A percentile compares a stretch with the other conserved stretches of the same genome.
Conservation (phyloP, 768 basidiomycete genomes). For the Neoboletus magnificus region DNA sequence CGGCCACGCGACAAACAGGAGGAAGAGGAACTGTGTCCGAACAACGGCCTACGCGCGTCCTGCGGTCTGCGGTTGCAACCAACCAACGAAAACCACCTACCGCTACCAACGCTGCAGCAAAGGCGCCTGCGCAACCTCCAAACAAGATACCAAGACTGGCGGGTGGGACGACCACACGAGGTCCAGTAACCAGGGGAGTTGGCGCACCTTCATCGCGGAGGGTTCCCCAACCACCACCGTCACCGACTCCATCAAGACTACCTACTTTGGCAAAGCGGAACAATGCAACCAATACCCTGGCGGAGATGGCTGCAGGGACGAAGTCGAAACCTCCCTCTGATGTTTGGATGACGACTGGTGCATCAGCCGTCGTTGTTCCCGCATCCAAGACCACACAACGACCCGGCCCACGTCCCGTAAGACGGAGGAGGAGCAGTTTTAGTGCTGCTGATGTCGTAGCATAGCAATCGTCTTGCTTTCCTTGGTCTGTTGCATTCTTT, state of each 20-base stretch:
- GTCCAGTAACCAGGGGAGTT: slow-evolving; percentile 38
- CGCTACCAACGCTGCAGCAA: slow-evolving; percentile 34
- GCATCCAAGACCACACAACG: slow-evolving; percentile 64
- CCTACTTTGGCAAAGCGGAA: slow-evolving; percentile 68
- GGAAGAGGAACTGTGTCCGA: slow-evolving; percentile 61
- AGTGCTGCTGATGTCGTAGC: slow-evolving; percentile 84
- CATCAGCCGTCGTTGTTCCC: slow-evolving; percentile 64
- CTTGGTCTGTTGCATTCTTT: slow-evolving; percentile 4
- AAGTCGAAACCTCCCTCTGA: slow-evolving; percentile 41
- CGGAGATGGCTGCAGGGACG: slow-evolving; percentile 44
- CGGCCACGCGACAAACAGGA: slow-evolving; percentile 37
- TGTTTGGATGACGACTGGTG: slow-evolving; percentile 78
- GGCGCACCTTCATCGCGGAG: slow-evolving; percentile 34
- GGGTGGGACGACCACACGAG: slow-evolving; percentile 48
- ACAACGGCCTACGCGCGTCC: slow-evolving; percentile 69
- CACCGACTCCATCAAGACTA: slow-evolving; percentile 71
- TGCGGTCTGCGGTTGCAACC: slow-evolving; percentile 61
- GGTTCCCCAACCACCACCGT: slow-evolving; percentile 48
- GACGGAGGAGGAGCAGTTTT: slow-evolving; percentile 82
- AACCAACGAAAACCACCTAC: slow-evolving; percentile 53
- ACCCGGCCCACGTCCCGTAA: slow-evolving; percentile 68
- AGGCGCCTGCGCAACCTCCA: slow-evolving; percentile 46
- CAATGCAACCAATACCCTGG: slow-evolving; percentile 43
- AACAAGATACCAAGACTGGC: slow-evolving; percentile 72
- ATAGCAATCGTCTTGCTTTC: slow-evolving; percentile 34